These are phyloP conservation scores for Calonectria pseudoturangicola DNA, from an alignment of 2,329 filamentous ascomycete species.

Conservation along the genomic window DNA sequence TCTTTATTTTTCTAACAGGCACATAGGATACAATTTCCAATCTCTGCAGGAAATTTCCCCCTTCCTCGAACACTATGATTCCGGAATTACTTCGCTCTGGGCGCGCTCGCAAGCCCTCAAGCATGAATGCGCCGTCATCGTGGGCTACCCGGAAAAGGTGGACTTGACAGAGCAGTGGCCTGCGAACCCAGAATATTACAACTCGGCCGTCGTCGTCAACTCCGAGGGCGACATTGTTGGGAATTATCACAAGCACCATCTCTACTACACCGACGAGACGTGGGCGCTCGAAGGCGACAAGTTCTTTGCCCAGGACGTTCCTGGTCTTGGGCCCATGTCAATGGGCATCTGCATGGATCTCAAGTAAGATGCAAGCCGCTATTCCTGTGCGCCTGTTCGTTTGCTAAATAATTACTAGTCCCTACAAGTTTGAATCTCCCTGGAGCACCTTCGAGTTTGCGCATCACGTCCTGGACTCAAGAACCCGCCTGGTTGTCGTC, in stretches of 20 bases:
- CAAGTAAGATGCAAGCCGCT: slow-evolving; percentile 65
- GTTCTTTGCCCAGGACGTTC: slow-evolving; percentile 68
- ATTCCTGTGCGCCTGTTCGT: not conserved
- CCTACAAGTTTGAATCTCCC: slow-evolving; percentile 62
- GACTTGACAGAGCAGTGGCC: slow-evolving; percentile 72
- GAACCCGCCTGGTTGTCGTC: slow-evolving; percentile 79
- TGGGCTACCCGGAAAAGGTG: slow-evolving; percentile 84
- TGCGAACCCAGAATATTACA: slow-evolving; percentile 72
- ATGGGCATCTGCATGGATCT: slow-evolving; percentile 79
- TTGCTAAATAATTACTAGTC: slow-evolving; percentile 50
- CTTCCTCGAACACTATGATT: slow-evolving; percentile 79
- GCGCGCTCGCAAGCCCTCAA: slow-evolving; percentile 79
- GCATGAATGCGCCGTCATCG: slow-evolving; percentile 79
- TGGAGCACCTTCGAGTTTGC: slow-evolving; percentile 67
- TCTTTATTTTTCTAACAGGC: not conserved
- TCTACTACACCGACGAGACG: slow-evolving; percentile 77
- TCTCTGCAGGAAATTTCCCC: slow-evolving; percentile 80
- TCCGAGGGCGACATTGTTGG: slow-evolving; percentile 74
- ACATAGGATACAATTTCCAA: slow-evolving; percentile 84
- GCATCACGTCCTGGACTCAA: slow-evolving; percentile 73
- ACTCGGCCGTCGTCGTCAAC: slow-evolving; percentile 72
- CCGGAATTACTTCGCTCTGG: slow-evolving; percentile 83
- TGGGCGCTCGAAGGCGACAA: slow-evolving; percentile 76
- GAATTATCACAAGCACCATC: slow-evolving; percentile 76
- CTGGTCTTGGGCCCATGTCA: slow-evolving; percentile 69